Percentiles rank a stretch among this genome's conserved stretches.
phyloP scores from a whole-genome alignment of 2,329 filamentous ascomycete genomes.

The Aspergillus tanneri region DNA sequence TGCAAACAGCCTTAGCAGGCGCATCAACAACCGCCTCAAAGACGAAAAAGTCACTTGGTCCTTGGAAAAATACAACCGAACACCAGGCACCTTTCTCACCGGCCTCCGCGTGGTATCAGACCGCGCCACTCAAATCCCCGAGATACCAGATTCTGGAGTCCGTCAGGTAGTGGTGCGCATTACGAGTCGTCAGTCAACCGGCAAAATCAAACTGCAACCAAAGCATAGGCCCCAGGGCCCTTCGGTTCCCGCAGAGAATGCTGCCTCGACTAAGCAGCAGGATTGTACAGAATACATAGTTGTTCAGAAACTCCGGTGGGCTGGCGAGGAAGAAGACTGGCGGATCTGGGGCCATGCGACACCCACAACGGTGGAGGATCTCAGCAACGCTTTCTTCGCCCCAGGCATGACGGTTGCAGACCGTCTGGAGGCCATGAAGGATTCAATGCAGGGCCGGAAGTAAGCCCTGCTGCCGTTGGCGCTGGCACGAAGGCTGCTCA shows the following conservation, averaged over 20 bases:
- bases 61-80: constrained; percentile 38
- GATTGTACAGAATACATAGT: constrained; percentile 53
- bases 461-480: no score
- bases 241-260: constrained; percentile 5
- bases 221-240: constrained; percentile 4
- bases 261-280: constrained; percentile 37
- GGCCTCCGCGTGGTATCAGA: constrained; percentile 44
- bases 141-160: constrained; percentile 38
- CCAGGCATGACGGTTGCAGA: constrained; percentile 36
- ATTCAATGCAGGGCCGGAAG: constrained; percentile 18
- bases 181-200: constrained; percentile 39
- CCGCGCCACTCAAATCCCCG: constrained; percentile 42
- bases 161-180: constrained; percentile 43
- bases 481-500: no score
- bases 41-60: constrained; percentile 37
- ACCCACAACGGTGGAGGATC: constrained; percentile 42
- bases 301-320: constrained; percentile 47
- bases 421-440: constrained; percentile 34
- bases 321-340: constrained; percentile 47
- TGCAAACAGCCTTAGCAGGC: constrained; percentile 31
- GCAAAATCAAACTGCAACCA: constrained; percentile 18
- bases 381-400: constrained; percentile 39
- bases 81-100: constrained; percentile 37
- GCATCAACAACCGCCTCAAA: constrained; percentile 36
- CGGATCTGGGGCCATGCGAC: constrained; percentile 51